Base-by-base conservation (phyloP, 345 rosid species). In the Eutrema yunnanense region DNA sequence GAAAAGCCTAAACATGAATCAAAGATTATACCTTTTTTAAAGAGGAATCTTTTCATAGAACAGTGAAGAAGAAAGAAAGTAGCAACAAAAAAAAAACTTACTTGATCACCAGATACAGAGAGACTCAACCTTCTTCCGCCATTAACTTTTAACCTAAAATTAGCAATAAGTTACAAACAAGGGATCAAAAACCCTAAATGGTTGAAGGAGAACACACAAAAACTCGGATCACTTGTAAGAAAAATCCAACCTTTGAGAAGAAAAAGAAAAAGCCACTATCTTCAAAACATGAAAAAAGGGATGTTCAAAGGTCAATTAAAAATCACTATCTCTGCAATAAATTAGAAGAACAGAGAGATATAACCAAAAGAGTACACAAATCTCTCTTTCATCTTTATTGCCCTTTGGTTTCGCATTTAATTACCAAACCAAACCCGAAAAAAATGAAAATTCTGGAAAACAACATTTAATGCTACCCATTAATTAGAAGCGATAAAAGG, bases 341-440 rank as follows among this genome's bases (percentile, higher is more conserved):
- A 87, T 76, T 58, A 42, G 48, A 16, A 33, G 42, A 43, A 65
- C 57, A 52, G 49, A 71, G 57, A 67, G 47, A 66, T 12, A 49
- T 13, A 53, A 56, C 49, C 67, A 76, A 78, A 66, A 69, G 66
- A 68, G 46, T 54, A 62, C 37, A 68, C 53, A 69, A 69, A 71
- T 65, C 76, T 71, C 80, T 77, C 80, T 77, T 71, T 71, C 68
- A 69, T 66, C 64, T 81, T 78, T 62, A 84, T 72, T 75, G 73
- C 78, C 71, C 78, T 77, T 66, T 50, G 80, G 78, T 80, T 81
- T 40, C 34, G 78, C 83, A 83, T 82, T 83, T 11, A 73, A 84
- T 71, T 32, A 81, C 72, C 60, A 8, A 80, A 74, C 74, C 69
- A 51, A 73, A 77, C 85, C 48, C 26, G 12, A 72, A 69, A 58